These are phyloP conservation scores for Acer campestre DNA, from an alignment of 345 rosid species.

Conservation along the genomic window DNA sequence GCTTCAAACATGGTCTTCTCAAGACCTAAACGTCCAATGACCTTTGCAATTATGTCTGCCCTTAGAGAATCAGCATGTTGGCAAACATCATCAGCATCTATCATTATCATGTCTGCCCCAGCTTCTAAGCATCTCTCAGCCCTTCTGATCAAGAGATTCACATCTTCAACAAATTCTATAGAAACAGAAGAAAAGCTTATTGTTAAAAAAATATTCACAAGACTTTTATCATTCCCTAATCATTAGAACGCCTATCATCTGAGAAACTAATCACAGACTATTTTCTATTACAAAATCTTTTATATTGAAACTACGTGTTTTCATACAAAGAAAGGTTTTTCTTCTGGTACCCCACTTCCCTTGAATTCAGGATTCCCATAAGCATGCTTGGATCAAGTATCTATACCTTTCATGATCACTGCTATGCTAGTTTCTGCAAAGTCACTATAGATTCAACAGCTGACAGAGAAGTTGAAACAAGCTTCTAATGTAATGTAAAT, in stretches of 20 bases:
- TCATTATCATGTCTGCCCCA: slow-evolving; percentile 93
- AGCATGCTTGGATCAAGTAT: neutral
- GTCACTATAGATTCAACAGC: neutral
- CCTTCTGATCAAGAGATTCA: slow-evolving; percentile 77
- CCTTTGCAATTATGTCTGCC: slow-evolving; percentile 75
- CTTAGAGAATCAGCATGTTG: slow-evolving; percentile 65
- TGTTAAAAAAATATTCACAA: slow-evolving; percentile 3
- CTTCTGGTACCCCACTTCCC: neutral
- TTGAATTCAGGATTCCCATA: neutral
- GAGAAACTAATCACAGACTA: neutral
- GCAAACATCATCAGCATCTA: slow-evolving; percentile 89
- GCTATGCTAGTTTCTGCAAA: neutral
- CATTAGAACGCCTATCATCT: neutral
- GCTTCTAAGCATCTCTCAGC: slow-evolving; percentile 97
- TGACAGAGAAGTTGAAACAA: neutral
- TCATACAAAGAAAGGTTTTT: neutral
- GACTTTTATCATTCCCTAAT: neutral
- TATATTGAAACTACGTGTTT: neutral
- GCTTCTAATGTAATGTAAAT: neutral
- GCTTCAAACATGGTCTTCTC: slow-evolving; percentile 98
- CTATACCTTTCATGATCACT: neutral
- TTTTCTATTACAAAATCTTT: neutral
- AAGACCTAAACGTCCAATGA: slow-evolving; percentile 79
- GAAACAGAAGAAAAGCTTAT: slow-evolving; percentile 10
- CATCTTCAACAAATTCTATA: slow-evolving; percentile 79